Evolutionary conservation across 306 rosid genomes (phyloP), one percentile per base, ranked within the genome.

Genomic region (Pterocarpus santalinus): DNA sequence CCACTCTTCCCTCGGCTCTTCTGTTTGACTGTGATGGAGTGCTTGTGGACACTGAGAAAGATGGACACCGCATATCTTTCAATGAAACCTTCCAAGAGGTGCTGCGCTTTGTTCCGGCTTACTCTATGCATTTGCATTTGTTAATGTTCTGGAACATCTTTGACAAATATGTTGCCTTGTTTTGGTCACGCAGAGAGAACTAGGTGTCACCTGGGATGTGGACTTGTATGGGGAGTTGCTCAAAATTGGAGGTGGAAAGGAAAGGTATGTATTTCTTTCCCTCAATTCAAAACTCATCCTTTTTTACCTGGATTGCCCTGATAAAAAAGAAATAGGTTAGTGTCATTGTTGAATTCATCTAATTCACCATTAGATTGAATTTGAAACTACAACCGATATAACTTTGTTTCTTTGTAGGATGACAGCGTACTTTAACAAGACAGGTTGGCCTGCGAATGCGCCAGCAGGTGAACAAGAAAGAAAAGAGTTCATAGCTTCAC

Each of bases 171-270:
- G 11, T 35, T 80, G 57, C 9, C 62, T 74, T 72, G 69, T 47
- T 49, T 81, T 82, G 83, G 81, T 17, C 32, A 67, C 65, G 39
- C 88, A 95, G 98, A 93, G 76, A 89, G 96, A 90, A 82, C 87
- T 95, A 86, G 96, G 97, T 5, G 92, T 91, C 78, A 88, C 94
- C 0, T 93, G 99, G 99, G 96, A 91, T 84, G 99, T 95, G 41
- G 97, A 95, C 58, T 89, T 95, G 88, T 95, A 93, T 7, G 99
- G 99, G 8, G 96, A 95, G 78, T 84, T 95, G 81, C 98, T 95
- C 88, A 93, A 95, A 85, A 95, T 95, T 82, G 99, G 98, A 82
- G 99, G 99, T 57, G 99, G 99, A 79, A 95, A 95, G 85, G 99
- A 95, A 91, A 88, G 99, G 99, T 93, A 68, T 61, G 22, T 41